phyloP scores from a whole-genome alignment of 805 yeast genomes.

The Saccharomycopsis guyanensis region DNA sequence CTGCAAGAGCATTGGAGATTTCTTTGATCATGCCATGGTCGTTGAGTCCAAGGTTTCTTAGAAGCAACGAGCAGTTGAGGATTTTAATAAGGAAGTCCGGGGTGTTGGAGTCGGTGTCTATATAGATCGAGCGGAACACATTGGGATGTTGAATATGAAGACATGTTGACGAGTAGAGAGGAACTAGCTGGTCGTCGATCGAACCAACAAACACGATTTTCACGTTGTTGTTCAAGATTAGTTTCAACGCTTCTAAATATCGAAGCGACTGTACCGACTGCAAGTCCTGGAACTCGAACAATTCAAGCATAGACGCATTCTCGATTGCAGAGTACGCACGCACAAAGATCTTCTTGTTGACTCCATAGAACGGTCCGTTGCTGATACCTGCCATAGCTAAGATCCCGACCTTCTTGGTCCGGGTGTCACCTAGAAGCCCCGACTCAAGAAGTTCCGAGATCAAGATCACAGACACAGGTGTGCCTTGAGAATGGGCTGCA shows the following conservation, averaged over 20 bases:
- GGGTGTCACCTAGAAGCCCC: slow-evolving; percentile 34
- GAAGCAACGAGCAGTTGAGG: slow-evolving; percentile 62
- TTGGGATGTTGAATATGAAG: slow-evolving; percentile 83
- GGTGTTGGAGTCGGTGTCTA: slow-evolving; percentile 73
- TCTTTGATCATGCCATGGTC: slow-evolving; percentile 87
- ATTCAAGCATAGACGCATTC: slow-evolving; percentile 74
- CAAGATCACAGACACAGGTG: slow-evolving; percentile 80
- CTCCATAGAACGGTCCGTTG: slow-evolving; percentile 89
- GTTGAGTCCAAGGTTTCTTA: slow-evolving; percentile 68
- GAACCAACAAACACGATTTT: slow-evolving; percentile 82
- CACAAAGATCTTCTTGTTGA: slow-evolving; percentile 75
- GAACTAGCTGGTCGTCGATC: slow-evolving; percentile 89
- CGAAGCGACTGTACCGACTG: slow-evolving; percentile 65
- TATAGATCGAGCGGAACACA: slow-evolving; percentile 79
- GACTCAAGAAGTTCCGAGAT: slow-evolving; percentile 65
- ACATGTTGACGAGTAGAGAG: slow-evolving; percentile 81
- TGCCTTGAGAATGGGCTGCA: slow-evolving; percentile 95
- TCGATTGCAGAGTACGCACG: slow-evolving; percentile 89
- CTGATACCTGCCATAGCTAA: slow-evolving; percentile 95
- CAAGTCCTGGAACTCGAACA: slow-evolving; percentile 81
- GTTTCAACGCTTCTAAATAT: slow-evolving; percentile 58
- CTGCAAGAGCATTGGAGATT: slow-evolving; percentile 71
- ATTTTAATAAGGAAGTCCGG: slow-evolving; percentile 74
- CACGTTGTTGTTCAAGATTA: slow-evolving; percentile 59
- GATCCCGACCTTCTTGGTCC: slow-evolving; percentile 50